Conservation (phyloP, 441 rosid species). For the Monsonia emarginata region DNA sequence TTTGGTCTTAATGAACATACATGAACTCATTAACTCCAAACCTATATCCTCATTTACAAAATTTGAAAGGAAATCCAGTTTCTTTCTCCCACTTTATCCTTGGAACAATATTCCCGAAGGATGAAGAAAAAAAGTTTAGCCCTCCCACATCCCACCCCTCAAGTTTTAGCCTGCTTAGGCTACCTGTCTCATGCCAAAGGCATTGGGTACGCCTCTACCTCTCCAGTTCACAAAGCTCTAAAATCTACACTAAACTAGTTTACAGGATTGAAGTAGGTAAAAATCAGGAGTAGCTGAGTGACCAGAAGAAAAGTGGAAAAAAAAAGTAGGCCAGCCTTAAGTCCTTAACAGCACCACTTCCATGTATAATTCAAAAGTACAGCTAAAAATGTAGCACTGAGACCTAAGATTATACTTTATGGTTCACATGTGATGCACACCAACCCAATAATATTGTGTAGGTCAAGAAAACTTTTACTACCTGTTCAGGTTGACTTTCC, state of each 20-base stretch:
- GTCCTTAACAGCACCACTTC: not conserved
- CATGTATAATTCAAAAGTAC: not conserved
- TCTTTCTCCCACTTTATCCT: conserved; percentile 2
- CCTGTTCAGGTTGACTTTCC: conserved; percentile 51
- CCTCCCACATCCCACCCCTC: not conserved
- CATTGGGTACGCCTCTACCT: not conserved
- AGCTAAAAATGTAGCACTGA: not conserved
- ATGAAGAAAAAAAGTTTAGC: not conserved
- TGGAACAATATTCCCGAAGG: not conserved
- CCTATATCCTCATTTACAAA: not conserved
- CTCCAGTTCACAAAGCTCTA: not conserved
- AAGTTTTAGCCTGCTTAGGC: not conserved
- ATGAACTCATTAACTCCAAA: not conserved
- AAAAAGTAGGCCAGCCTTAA: not conserved
- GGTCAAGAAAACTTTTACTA: conserved; percentile 19
- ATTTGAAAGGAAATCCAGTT: not conserved
- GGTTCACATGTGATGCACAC: conserved; percentile 9
- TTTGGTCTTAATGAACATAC: not conserved
- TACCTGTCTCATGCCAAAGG: not conserved
- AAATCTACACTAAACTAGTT: not conserved
- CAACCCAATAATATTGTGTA: not conserved
- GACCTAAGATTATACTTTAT: conserved; percentile 2
- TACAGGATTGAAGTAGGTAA: not conserved
- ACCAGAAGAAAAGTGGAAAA: not conserved
- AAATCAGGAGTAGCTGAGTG: not conserved